phyloP scores from a whole-genome alignment of 441 rosid genomes.

The Adansonia rubrostipa region DNA sequence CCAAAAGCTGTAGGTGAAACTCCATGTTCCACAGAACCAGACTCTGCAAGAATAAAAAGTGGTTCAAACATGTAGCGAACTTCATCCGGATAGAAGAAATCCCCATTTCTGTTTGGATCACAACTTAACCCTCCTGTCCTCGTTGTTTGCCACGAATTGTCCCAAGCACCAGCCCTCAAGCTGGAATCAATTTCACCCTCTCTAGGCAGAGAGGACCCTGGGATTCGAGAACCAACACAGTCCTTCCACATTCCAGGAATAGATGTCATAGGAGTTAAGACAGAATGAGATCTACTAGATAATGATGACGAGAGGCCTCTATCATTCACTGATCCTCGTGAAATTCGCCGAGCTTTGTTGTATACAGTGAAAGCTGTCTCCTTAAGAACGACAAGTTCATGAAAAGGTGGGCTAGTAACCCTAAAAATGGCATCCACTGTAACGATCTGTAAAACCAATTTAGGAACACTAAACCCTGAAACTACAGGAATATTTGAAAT shows the following conservation, averaged over 20 bases:
- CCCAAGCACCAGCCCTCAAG: slow-evolving; percentile 85
- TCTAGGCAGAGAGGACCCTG: slow-evolving; percentile 79
- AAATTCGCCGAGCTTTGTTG: slow-evolving; percentile 93
- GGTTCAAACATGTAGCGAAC: slow-evolving; percentile 91
- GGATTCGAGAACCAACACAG: slow-evolving; percentile 80
- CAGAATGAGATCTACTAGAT: slow-evolving; percentile 73
- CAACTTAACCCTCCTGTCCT: slow-evolving; percentile 81
- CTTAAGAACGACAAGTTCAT: slow-evolving; percentile 88
- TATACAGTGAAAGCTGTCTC: slow-evolving; percentile 97
- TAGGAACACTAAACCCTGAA: slow-evolving; percentile 90
- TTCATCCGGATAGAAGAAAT: slow-evolving; percentile 68
- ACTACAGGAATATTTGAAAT: slow-evolving; percentile 79
- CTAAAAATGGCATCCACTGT: slow-evolving; percentile 96
- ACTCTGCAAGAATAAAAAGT: slow-evolving; percentile 93
- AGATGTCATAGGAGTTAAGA: slow-evolving; percentile 63
- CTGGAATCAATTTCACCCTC: slow-evolving; percentile 93
- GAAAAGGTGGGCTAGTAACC: slow-evolving; percentile 85
- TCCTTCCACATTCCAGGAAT: slow-evolving; percentile 93
- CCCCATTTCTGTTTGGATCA: slow-evolving; percentile 88
- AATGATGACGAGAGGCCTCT: slow-evolving; percentile 59
- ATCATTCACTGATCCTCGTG: slow-evolving; percentile 76
- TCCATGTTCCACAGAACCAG: slow-evolving; percentile 93
- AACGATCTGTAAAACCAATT: slow-evolving; percentile 87
- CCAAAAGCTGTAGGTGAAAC: slow-evolving; percentile 62
- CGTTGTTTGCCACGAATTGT: slow-evolving; percentile 85